These are phyloP conservation scores for Claviceps monticola DNA, from an alignment of 2,329 filamentous ascomycete species.

Conservation along the genomic window DNA sequence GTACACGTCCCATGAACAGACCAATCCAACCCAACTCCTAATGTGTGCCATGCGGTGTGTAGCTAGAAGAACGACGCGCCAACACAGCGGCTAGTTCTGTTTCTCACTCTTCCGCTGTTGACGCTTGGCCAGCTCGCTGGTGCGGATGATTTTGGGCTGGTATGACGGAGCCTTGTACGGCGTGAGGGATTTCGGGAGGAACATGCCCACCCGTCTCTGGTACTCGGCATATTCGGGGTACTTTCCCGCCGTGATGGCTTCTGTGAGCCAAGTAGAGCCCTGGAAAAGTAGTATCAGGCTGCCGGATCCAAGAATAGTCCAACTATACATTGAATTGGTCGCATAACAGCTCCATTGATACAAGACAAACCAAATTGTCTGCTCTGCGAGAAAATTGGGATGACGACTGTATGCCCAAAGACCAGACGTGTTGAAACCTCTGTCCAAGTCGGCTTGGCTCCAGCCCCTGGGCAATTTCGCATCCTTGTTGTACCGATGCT, in stretches of 20 bases:
- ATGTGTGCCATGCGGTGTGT: not conserved
- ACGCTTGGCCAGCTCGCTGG: constrained; percentile 35
- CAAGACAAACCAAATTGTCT: constrained; percentile 73
- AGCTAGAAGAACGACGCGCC: not conserved
- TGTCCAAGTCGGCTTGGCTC: constrained; percentile 64
- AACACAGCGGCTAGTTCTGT: constrained; percentile 13
- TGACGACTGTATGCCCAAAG: constrained; percentile 83
- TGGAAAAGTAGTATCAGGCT: constrained; percentile 73
- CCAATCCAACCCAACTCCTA: not conserved
- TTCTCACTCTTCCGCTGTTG: constrained; percentile 27
- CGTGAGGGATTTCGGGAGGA: constrained; percentile 48
- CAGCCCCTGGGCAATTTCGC: constrained; percentile 55
- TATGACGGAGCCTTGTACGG: constrained; percentile 27
- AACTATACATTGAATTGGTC: constrained; percentile 59
- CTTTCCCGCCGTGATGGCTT: constrained; percentile 64
- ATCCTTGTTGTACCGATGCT: constrained; percentile 58
- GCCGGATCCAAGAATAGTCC: constrained; percentile 58
- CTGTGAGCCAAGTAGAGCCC: constrained; percentile 77
- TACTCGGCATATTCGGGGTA: constrained; percentile 83
- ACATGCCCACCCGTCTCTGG: constrained; percentile 68
- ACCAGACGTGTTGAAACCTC: constrained; percentile 74
- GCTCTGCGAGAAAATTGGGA: constrained; percentile 90
- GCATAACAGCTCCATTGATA: constrained; percentile 80
- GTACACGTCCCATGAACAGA: not conserved
- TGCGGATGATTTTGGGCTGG: constrained; percentile 33